Evolutionary conservation across 2,329 filamentous ascomycete species (phyloP), one percentile per base, ranked within the genome.

Genomic region (Ustilaginoidea virens): DNA sequence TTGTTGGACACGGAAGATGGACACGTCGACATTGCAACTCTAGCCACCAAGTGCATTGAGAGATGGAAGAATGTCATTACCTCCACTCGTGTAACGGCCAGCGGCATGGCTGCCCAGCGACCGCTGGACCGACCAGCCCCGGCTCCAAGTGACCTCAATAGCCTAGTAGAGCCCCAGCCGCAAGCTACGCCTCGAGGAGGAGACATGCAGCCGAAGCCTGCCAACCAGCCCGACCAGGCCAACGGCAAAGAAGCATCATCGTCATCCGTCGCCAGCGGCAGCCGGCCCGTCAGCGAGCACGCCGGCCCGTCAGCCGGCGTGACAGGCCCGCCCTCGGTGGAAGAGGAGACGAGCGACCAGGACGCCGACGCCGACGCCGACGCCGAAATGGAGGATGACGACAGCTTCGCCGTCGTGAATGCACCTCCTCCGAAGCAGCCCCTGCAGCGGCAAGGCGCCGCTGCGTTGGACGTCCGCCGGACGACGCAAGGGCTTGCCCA

Each of bases 11-110:
- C 66, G 2, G 56, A 66, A 19, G 67, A 74, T 39, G 55, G 59
- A 1, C 59, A 68, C 29, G 37, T 60, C 5, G 69, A 73, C 35
- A 45, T 74, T 1, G 55, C 56, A 34, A 58, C 60, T 0, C 43
- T 69, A 21, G 60, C 74, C 5, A 51, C 63, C 5, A 53, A 56
- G n/a, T 62, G 63, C 2, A 72, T 77, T 33, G 62, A 67, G 24
- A 58, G 69, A 17, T 77, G 72, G 72, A 76, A 72, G 48, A 56
- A 52, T 4, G 67, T 75, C 11, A 64, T 76, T 9, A 52, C 59
- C n/a, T 60, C 66, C 5, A 54, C 60, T 3, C 57, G 67, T 23
- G 52, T 51, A 4, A 46, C 51, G 3, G 41, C 42, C n/a, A 38
- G 37, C 11, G 64, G 66, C 12, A 58, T 73, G 51, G 49, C 50